Conservation (phyloP, 805 yeast species). For the Starmerella apis region DNA sequence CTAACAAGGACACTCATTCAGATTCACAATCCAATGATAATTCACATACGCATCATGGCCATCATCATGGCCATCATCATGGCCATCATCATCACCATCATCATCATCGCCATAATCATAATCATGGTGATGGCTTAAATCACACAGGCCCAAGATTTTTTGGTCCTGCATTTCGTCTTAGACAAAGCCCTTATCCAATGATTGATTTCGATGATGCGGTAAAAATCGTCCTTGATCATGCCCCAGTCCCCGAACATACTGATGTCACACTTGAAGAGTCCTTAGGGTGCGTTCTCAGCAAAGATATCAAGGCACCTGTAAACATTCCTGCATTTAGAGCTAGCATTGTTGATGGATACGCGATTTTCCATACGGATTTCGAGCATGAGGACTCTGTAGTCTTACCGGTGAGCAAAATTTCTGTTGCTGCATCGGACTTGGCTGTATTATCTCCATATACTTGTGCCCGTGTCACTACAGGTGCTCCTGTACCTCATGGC, state of each 20-base stretch:
- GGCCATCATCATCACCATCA: constrained; percentile 21
- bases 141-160: constrained; percentile 37
- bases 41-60: constrained; percentile 15
- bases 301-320: constrained; percentile 34
- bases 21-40: constrained; percentile 14
- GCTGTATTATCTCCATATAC: constrained; percentile 31
- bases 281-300: constrained; percentile 37
- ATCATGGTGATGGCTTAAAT: constrained; percentile 23
- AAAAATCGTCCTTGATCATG: constrained; percentile 29
- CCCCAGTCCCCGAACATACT: constrained; percentile 28
- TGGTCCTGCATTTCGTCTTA: constrained; percentile 38
- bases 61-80: constrained; percentile 13
- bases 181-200: constrained; percentile 44
- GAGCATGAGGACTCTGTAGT: constrained; percentile 31
- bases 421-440: constrained; percentile 28
- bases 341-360: constrained; percentile 49
- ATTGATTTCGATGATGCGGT: constrained; percentile 37
- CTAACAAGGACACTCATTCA: too few species aligned
- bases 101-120: constrained; percentile 18
- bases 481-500: constrained; percentile 48
- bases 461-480: constrained; percentile 44
- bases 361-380: constrained; percentile 39
- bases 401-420: constrained; percentile 28
- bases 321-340: constrained; percentile 45
- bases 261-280: constrained; percentile 30